phyloP scores from a whole-genome alignment of 352 stramenopile genomes.

The Phytopythium vexans region DNA sequence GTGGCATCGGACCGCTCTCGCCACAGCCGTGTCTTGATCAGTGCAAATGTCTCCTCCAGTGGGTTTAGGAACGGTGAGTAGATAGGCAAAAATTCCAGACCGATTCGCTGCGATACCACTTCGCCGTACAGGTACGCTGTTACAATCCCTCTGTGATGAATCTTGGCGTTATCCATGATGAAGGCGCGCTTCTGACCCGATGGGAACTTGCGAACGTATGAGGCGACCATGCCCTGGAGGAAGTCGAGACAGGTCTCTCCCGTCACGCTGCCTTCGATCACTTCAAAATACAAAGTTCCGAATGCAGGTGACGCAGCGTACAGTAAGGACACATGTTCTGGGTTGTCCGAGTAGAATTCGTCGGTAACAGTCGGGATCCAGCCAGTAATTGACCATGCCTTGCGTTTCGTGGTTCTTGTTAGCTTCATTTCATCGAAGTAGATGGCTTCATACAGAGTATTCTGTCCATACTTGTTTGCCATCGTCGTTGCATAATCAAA shows the following conservation, averaged over 20 bases:
- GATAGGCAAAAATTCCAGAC: background rate
- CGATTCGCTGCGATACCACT: background rate
- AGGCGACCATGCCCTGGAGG: background rate
- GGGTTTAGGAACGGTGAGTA: constrained; percentile 1
- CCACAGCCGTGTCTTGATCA: background rate
- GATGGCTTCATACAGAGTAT: background rate
- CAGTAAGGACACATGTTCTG: background rate
- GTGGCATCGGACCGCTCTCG: background rate
- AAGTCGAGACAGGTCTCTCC: background rate
- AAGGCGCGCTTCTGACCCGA: background rate
- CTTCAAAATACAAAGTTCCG: background rate
- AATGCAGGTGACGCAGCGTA: background rate
- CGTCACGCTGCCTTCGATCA: background rate
- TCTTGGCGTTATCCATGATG: background rate
- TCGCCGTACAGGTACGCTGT: background rate
- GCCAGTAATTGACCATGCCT: background rate
- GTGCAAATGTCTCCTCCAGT: background rate
- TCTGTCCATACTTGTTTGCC: background rate
- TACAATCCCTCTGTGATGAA: background rate
- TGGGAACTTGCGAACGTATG: background rate
- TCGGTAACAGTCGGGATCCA: background rate
- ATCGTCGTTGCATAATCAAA: background rate
- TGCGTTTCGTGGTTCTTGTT: background rate
- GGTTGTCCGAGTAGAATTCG: background rate
- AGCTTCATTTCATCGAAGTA: constrained; percentile 1